Evolutionary conservation across 345 rosid species (phyloP).

Genomic region (Arabidopsis arenosa): DNA sequence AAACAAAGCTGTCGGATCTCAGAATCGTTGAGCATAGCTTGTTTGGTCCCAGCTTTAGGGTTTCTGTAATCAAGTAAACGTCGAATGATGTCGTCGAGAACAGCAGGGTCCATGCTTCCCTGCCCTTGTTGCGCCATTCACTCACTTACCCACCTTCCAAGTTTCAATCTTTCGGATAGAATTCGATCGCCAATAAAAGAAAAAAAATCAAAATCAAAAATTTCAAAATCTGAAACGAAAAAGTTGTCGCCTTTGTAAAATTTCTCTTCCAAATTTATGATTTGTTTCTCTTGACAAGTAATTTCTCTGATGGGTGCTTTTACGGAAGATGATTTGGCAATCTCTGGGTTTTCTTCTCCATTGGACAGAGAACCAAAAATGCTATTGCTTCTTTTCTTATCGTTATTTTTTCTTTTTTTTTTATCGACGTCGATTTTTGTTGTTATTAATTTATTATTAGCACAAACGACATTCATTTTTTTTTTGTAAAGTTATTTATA

Average conservation of each 20-base stretch:
- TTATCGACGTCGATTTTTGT: no score
- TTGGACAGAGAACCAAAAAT: neutral
- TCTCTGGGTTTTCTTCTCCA: neutral
- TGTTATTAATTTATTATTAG: no score
- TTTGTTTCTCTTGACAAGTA: neutral
- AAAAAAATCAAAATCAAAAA: neutral
- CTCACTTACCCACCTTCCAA: neutral
- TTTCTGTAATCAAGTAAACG: slow-evolving; percentile 36
- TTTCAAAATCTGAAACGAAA: slow-evolving; percentile 6
- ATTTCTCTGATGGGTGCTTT: slow-evolving; percentile 20
- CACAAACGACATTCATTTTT: no score
- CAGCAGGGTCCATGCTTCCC: slow-evolving; percentile 40
- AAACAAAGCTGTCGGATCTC: slow-evolving; percentile 83
- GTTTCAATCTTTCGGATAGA: slow-evolving; percentile 35
- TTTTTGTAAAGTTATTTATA: no score
- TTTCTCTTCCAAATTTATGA: neutral
- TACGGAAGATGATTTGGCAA: slow-evolving; percentile 12
- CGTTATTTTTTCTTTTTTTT: no score
- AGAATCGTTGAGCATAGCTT: slow-evolving; percentile 69
- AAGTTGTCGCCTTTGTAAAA: neutral
- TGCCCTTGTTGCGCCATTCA: neutral
- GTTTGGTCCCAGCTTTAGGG: slow-evolving; percentile 52
- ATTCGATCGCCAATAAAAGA: slow-evolving; percentile 7
- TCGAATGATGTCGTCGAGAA: slow-evolving; percentile 40
- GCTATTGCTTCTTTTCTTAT: neutral